phyloP scores from a whole-genome alignment of 1,284 basidiomycete species.

The Pseudozyma sp. region DNA sequence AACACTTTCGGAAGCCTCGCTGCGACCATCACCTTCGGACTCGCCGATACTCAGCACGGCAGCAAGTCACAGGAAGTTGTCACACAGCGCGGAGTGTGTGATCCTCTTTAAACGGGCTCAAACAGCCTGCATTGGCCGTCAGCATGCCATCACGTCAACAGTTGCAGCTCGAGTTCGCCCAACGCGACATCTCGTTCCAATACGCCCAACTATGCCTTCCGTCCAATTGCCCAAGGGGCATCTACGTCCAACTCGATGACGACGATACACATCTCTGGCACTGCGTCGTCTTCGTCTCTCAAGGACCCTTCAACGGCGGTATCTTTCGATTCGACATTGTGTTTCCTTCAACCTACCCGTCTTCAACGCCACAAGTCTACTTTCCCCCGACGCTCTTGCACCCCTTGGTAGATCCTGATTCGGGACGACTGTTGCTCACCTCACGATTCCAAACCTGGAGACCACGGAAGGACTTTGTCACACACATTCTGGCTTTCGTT shows the following conservation, averaged over 20 bases:
- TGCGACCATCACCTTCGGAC: no score
- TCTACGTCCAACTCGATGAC: slow-evolving; percentile 51
- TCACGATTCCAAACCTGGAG: slow-evolving; percentile 41
- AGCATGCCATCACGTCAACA: slow-evolving; percentile 33
- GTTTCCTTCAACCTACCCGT: slow-evolving; percentile 42
- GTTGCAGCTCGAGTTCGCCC: slow-evolving; percentile 40
- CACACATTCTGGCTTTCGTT: slow-evolving; percentile 47
- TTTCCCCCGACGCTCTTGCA: slow-evolving; percentile 54
- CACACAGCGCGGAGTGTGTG: no score
- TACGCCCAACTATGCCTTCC: slow-evolving; percentile 45
- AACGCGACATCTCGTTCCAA: slow-evolving; percentile 51
- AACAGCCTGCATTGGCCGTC: not conserved
- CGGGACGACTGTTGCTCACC: slow-evolving; percentile 36
- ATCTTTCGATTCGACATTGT: slow-evolving; percentile 60
- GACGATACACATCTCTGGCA: slow-evolving; percentile 53
- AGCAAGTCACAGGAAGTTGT: no score
- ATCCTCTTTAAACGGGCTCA: no score
- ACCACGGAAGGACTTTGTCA: slow-evolving; percentile 37
- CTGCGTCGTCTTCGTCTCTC: slow-evolving; percentile 49
- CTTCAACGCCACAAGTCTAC: slow-evolving; percentile 45
- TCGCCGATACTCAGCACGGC: no score
- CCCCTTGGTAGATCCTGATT: slow-evolving; percentile 52
- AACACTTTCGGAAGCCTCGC: slow-evolving; percentile 1
- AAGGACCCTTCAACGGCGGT: slow-evolving; percentile 49
- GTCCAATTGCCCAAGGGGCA: slow-evolving; percentile 45